Evolutionary conservation across 1,139 yeast species (phyloP).

Genomic region (Geotrichum cucujoidarum): DNA sequence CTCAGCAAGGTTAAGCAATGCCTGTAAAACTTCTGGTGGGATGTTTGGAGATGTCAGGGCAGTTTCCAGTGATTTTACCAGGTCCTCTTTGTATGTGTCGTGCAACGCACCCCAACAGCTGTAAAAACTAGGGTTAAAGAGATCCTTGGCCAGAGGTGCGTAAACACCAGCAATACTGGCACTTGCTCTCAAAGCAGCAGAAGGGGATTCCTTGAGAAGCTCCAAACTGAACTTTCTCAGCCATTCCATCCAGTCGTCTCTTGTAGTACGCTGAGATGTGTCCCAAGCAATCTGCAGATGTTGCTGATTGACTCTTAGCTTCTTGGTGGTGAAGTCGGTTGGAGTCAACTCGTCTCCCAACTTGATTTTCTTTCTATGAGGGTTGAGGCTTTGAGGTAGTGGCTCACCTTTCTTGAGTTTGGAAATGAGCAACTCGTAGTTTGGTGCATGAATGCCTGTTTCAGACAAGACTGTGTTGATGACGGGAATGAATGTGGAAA

Average conservation of each 20-base stretch:
- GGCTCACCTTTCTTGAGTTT: conserved; percentile 82
- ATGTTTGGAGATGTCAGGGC: conserved; percentile 88
- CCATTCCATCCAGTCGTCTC: conserved; percentile 99
- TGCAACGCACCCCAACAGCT: conserved; percentile 94
- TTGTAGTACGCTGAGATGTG: conserved; percentile 78
- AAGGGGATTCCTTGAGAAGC: conserved; percentile 84
- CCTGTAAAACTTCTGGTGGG: conserved; percentile 94
- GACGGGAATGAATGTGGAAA: conserved; percentile 81
- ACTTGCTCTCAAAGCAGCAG: conserved; percentile 91
- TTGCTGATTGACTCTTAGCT: conserved; percentile 76
- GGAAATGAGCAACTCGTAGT: conserved; percentile 74
- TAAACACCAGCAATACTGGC: conserved; percentile 85
- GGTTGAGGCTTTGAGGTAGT: conserved; percentile 67
- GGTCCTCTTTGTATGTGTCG: conserved; percentile 87
- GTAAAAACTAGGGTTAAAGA: conserved; percentile 92
- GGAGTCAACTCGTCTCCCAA: conserved; percentile 52
- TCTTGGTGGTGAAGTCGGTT: conserved; percentile 70
- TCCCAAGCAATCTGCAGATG: conserved; percentile 87
- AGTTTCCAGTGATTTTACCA: conserved; percentile 76
- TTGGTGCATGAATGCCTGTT: conserved; percentile 62
- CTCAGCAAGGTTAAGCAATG: conserved; percentile 82
- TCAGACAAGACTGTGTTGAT: conserved; percentile 65
- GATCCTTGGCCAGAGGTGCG: conserved; percentile 81
- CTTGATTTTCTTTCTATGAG: conserved; percentile 45
- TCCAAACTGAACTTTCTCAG: conserved; percentile 81